Evolutionary conservation across 495 filamentous ascomycete genomes (phyloP).

Genomic region (Penicillium coprophilum): DNA sequence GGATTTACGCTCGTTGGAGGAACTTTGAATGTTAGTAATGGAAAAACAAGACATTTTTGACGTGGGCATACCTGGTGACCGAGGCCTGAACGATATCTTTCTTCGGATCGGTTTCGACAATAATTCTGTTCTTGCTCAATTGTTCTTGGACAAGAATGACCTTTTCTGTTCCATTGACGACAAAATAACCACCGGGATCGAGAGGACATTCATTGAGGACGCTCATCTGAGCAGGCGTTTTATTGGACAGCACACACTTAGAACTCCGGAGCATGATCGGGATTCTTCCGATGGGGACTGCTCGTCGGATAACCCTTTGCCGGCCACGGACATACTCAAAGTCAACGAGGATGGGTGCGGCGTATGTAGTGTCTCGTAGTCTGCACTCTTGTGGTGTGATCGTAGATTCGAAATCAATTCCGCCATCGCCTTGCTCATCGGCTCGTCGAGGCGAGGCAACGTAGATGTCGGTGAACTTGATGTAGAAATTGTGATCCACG

Average conservation of each 20-base stretch:
- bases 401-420: constrained; percentile 55
- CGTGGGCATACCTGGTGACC: constrained; percentile 64
- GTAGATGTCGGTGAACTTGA: constrained; percentile 87
- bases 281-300: constrained; percentile 81
- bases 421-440: constrained; percentile 59
- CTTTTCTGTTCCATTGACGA: constrained; percentile 96
- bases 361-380: constrained; percentile 91
- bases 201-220: constrained; percentile 88
- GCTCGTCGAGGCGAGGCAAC: constrained; percentile 74
- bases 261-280: constrained; percentile 96
- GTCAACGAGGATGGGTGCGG: constrained; percentile 87
- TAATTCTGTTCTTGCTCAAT: constrained; percentile 96
- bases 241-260: constrained; percentile 80
- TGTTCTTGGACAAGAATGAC: constrained; percentile 98
- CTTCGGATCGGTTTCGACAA: constrained; percentile 87
- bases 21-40: constrained; percentile 51
- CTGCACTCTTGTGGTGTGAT: constrained; percentile 92
- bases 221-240: constrained; percentile 80
- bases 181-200: constrained; percentile 97
- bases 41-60: constrained; percentile 5
- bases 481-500: constrained; percentile 80
- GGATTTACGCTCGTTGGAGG: constrained; percentile 93
- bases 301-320: constrained; percentile 63
- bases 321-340: constrained; percentile 79
- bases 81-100: constrained; percentile 92